Evolutionary conservation across 2,329 filamentous ascomycete species (phyloP).

Genomic region (Neofusicoccum sp.): DNA sequence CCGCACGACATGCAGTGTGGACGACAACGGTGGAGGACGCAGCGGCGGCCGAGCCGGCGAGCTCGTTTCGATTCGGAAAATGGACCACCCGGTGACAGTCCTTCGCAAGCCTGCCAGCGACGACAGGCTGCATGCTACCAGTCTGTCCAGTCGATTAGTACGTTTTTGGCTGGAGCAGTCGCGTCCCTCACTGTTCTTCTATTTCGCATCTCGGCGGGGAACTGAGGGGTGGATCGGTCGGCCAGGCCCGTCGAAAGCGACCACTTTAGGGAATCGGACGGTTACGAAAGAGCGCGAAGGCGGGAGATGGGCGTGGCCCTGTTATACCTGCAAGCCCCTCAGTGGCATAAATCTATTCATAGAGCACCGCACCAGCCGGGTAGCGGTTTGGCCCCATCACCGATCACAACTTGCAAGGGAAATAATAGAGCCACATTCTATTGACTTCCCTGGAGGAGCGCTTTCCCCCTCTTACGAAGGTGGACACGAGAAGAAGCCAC

Average conservation of each 20-base stretch:
- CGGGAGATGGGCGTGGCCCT: background rate
- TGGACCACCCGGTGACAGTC: background rate
- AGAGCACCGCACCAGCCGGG: background rate
- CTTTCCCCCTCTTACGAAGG: too few species aligned
- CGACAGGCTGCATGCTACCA: background rate
- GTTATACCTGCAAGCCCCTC: background rate
- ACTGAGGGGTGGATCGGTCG: background rate
- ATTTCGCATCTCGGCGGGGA: background rate
- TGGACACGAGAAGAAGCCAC: too few species aligned
- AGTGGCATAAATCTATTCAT: background rate
- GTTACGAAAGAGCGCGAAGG: background rate
- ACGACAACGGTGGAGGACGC: background rate
- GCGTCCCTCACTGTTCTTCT: background rate
- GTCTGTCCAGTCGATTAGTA: background rate
- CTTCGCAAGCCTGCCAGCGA: background rate
- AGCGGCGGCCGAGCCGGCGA: background rate
- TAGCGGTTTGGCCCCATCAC: background rate
- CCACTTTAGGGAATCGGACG: background rate
- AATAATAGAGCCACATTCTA: too few species aligned
- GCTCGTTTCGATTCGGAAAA: background rate
- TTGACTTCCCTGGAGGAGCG: too few species aligned
- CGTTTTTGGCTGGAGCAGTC: background rate
- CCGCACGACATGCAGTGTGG: background rate
- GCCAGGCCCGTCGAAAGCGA: background rate
- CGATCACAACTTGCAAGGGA: too few species aligned